Evolutionary conservation across 2,329 filamentous ascomycete genomes (phyloP), one percentile per base, ranked within the genome.

Genomic region (Fonsecaea pedrosoi): DNA sequence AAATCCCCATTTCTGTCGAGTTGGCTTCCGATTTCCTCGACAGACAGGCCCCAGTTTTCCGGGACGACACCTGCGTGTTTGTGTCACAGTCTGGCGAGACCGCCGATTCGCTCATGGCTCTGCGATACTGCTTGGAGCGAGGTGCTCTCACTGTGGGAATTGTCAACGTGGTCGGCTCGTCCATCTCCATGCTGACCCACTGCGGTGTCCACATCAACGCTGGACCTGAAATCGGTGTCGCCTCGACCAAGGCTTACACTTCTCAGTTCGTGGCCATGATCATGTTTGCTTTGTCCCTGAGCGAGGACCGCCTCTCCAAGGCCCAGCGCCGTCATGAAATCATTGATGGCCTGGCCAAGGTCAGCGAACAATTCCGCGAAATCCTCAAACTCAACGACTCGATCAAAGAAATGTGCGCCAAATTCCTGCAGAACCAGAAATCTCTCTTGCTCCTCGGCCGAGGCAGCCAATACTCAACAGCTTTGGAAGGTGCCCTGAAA

Each of bases 121-220:
- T 99, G 72, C 90, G 94, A 75, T 98, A 98, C 89, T 99, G 95
- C 83, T 84, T 99, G 78, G 95, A 99, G 87, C 93, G 95, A 71
- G 95, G 95, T 76, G 95, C 95, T 59, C 84, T 99, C 81, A 98
- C 95, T 53, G 95, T 99, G 72, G 95, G 95, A 84, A 94, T 98
- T 73, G 95, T 99, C 82, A 99, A 99, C 83, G 93, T 96, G 69
- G 95, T 99, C 75, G 95, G 95, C 75, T 98, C 95, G 64, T 97
- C 94, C 77, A 99, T 99, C 81, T 99, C 95, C 55, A 90, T 99
- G 75, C 90, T 99, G 76, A 99, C 95, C 71, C 95, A 99, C 87
- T 99, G 95, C 77, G 95, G 95, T 93, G 95, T 99, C 64, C 95
- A 99, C 85, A 94, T 99, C 85, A 99, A 99, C 82, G 95, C 95